These are phyloP conservation scores for Penicillium odoratum DNA, from an alignment of 495 filamentous ascomycete species.

Conservation along the genomic window DNA sequence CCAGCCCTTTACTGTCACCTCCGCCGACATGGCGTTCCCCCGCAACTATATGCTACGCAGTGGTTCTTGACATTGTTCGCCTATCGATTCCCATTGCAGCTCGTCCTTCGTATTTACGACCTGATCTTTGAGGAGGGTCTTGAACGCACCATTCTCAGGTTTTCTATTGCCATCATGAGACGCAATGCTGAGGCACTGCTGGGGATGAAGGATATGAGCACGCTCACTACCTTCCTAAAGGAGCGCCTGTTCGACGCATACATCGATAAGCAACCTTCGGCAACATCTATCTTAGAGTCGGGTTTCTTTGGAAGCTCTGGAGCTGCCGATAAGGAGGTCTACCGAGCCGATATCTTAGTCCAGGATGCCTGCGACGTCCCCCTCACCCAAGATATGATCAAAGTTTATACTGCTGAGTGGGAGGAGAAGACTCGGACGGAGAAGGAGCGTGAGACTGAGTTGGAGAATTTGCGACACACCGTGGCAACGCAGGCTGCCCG, in stretches of 20 bases:
- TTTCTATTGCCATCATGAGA: constrained; percentile 92
- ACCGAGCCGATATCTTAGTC: constrained; percentile 89
- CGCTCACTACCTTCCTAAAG: constrained; percentile 84
- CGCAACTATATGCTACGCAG: constrained; percentile 94
- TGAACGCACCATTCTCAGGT: constrained; percentile 85
- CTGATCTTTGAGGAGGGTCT: constrained; percentile 93
- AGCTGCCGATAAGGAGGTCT: constrained; percentile 89
- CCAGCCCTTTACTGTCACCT: constrained; percentile 95
- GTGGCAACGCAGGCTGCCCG: constrained; percentile 64
- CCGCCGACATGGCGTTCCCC: constrained; percentile 79
- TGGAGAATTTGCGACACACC: constrained; percentile 70
- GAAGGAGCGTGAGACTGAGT: constrained; percentile 76
- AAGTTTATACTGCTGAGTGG: constrained; percentile 83
- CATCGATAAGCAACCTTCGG: constrained; percentile 86
- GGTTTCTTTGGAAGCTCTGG: constrained; percentile 95
- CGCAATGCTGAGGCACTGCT: constrained; percentile 82
- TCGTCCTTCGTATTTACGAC: constrained; percentile 96
- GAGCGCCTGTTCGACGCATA: constrained; percentile 95
- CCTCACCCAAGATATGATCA: constrained; percentile 76
- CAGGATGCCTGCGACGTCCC: constrained; percentile 91
- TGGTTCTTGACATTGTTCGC: constrained; percentile 99
- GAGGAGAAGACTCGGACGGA: constrained; percentile 78
- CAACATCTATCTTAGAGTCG: constrained; percentile 85
- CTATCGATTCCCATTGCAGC: constrained; percentile 94
- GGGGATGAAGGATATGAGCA: constrained; percentile 84